Conservation (phyloP, 2,329 filamentous ascomycete genomes). For the Xylariaceae sp. region DNA sequence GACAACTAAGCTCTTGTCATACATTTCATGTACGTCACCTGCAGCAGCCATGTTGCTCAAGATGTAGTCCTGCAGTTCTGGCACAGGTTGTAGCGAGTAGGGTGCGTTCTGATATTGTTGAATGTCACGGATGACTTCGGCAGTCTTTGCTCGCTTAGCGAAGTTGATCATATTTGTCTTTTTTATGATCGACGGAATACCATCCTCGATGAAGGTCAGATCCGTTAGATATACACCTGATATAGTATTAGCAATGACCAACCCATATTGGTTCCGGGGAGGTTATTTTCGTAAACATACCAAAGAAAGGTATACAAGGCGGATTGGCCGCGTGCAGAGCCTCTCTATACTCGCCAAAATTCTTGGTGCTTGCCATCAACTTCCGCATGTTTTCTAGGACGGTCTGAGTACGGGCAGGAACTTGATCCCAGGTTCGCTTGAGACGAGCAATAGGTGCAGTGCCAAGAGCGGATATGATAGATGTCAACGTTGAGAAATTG, state of each 20-base stretch:
- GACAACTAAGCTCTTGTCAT: constrained; percentile 90
- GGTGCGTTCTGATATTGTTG: constrained; percentile 98
- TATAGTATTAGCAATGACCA: constrained; percentile 2
- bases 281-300: constrained; percentile 48
- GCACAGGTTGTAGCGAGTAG: constrained; percentile 86
- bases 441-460: constrained; percentile 94
- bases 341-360: constrained; percentile 96
- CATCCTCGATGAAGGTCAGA: constrained; percentile 97
- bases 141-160: constrained; percentile 95
- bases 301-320: constrained; percentile 97
- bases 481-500: constrained; percentile 96
- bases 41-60: constrained; percentile 93
- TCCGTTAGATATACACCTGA: constrained; percentile 93
- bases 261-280: neutral
- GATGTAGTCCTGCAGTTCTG: constrained; percentile 95
- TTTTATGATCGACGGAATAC: constrained; percentile 93
- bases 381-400: constrained; percentile 88
- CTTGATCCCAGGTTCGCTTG: constrained; percentile 90
- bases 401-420: constrained; percentile 77
- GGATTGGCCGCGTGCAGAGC: constrained; percentile 89
- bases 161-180: constrained; percentile 98
- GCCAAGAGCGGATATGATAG: constrained; percentile 92
- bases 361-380: constrained; percentile 96
- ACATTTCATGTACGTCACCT: constrained; percentile 98
- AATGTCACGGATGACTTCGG: constrained; percentile 96